Percentiles rank a stretch among this genome's conserved stretches.
Conservation (phyloP, 192 early-diverging fungal species). For the Pilobolus umbonatus region DNA sequence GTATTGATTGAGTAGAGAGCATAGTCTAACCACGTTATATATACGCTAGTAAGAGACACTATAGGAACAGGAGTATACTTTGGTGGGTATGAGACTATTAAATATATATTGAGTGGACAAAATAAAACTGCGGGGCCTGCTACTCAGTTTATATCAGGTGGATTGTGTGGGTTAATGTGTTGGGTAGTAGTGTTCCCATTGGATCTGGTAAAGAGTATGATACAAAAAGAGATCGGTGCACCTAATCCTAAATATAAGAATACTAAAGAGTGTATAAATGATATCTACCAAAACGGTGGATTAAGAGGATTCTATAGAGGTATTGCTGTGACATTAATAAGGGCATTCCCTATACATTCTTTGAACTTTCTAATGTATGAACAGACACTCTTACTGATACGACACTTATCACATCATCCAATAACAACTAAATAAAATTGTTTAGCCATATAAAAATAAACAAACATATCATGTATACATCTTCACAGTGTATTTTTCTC, state of each 20-base stretch:
- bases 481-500: no score
- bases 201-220: slow-evolving; percentile 67
- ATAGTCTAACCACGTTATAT: no score
- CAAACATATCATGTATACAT: no score
- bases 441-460: no score
- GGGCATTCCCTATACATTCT: slow-evolving; percentile 75
- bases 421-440: no score
- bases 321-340: slow-evolving; percentile 65
- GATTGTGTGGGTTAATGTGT: slow-evolving; percentile 68
- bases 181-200: slow-evolving; percentile 76
- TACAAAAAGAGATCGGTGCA: slow-evolving; percentile 65
- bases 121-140: slow-evolving; percentile 41
- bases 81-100: slow-evolving; percentile 61
- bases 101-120: slow-evolving; percentile 32
- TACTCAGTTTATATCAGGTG: slow-evolving; percentile 72
- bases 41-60: slow-evolving; percentile 43
- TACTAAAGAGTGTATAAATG: slow-evolving; percentile 40
- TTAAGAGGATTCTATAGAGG: slow-evolving; percentile 65
- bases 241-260: slow-evolving; percentile 42
- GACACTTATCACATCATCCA: slow-evolving; percentile 7
- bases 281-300: slow-evolving; percentile 51
- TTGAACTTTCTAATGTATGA: slow-evolving; percentile 80
- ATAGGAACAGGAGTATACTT: slow-evolving; percentile 78
- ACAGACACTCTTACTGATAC: slow-evolving; percentile 35
- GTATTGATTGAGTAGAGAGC: slow-evolving; percentile 3